Evolutionary conservation across 2,329 filamentous ascomycete species (phyloP).

Genomic region (Alternaria incomplexa): DNA sequence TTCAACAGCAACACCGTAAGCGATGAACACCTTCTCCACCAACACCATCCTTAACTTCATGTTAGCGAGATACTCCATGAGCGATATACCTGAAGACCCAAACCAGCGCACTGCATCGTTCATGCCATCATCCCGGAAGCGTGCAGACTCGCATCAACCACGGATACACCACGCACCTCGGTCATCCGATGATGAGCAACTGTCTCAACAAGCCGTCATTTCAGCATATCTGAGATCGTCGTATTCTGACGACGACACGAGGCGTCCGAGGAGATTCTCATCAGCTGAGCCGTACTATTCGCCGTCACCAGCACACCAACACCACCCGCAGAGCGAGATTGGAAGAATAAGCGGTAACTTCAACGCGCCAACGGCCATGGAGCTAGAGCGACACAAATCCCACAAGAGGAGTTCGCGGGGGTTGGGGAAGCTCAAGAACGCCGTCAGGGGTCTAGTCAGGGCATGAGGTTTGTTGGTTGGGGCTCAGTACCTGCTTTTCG

Average conservation of each 20-base stretch:
- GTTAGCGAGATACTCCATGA: conserved; percentile 7
- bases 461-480: conserved; percentile 7
- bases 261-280: conserved; percentile 9
- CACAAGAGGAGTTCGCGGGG: conserved; percentile 15
- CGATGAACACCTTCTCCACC: neutral
- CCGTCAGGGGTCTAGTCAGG: conserved; percentile 20
- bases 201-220: conserved; percentile 3
- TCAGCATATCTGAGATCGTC: conserved; percentile 12
- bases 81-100: conserved; percentile 6
- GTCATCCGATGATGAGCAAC: conserved; percentile 3
- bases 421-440: conserved; percentile 19
- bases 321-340: conserved; percentile 15
- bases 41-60: neutral
- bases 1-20: conserved; percentile 11
- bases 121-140: conserved; percentile 11
- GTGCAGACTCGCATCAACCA: conserved; percentile 20
- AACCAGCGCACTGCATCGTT: neutral
- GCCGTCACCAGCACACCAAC: conserved; percentile 6
- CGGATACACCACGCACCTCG: neutral
- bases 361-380: conserved; percentile 35
- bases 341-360: conserved; percentile 32
- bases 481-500: conserved; percentile 1
- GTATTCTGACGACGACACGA: conserved; percentile 7
- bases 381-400: conserved; percentile 26
- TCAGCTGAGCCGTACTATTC: conserved; percentile 11